A percentile compares a stretch with the other conserved stretches of the same genome.
These are phyloP conservation scores for Neospermospora avenae DNA, from an alignment of 2,329 filamentous ascomycete species.

Conservation along the genomic window DNA sequence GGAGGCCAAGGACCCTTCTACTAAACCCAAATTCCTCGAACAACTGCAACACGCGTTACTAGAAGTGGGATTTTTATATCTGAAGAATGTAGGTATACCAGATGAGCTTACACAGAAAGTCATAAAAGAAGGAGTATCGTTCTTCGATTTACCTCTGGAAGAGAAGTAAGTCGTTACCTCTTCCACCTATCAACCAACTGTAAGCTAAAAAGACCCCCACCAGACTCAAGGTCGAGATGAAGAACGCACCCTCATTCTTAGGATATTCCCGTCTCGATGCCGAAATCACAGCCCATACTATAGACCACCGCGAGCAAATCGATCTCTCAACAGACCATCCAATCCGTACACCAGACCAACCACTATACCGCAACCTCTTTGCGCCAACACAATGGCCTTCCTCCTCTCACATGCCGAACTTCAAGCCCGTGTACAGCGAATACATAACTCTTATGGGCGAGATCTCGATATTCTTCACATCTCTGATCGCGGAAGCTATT, in stretches of 20 bases:
- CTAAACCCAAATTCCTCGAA: constrained; percentile 69
- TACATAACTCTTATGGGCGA: constrained; percentile 75
- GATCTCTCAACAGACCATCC: constrained; percentile 80
- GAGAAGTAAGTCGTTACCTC: constrained; percentile 58
- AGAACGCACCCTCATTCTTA: constrained; percentile 68
- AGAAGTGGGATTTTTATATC: constrained; percentile 85
- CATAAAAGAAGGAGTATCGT: constrained; percentile 63
- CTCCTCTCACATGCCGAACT: constrained; percentile 57
- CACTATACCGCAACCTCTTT: constrained; percentile 71
- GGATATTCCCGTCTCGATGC: constrained; percentile 65
- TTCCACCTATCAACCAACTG: not conserved
- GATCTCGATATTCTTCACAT: constrained; percentile 72
- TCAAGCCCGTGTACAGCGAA: constrained; percentile 65
- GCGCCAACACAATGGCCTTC: constrained; percentile 81
- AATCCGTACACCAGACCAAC: constrained; percentile 57
- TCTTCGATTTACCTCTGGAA: constrained; percentile 72
- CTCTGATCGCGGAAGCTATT: constrained; percentile 81
- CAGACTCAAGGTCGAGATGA: constrained; percentile 68
- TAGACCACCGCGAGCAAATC: constrained; percentile 82
- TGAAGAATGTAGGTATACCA: constrained; percentile 74
- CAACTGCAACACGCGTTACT: constrained; percentile 73
- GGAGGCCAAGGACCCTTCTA: constrained; percentile 56
- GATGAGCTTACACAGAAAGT: constrained; percentile 63
- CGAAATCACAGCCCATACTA: constrained; percentile 68
- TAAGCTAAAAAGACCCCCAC: no score